Evolutionary conservation across 2,329 filamentous ascomycete species (phyloP), one percentile per base, ranked within the genome.

Genomic region (Stromatinia cepivora): DNA sequence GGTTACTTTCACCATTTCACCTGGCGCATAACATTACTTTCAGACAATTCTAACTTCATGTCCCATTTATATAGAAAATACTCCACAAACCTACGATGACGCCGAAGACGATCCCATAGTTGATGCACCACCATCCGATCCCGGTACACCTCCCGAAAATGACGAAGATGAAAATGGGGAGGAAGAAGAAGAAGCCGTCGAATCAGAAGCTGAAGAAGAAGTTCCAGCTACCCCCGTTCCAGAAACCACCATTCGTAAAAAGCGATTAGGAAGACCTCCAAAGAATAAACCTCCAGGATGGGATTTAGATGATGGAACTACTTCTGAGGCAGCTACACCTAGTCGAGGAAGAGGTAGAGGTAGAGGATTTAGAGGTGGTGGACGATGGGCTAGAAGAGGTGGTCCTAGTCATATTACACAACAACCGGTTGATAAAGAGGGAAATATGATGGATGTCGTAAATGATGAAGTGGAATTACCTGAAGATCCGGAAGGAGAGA

Each of bases 391-490:
- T n/a, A 82, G 87, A 70, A 85, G 87, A 11, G 84, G 87, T 6
- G 92, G 82, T 80, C 87, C 89, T 20, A 89, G 90, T 52, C 92
- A 94, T 76, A 89, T 92, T 62, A 92, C 90, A 1, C 88, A 93
- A 77, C 92, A 97, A 71, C 89, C 93, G 7, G 90, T 97, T 71
- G 95, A 98, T 80, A 96, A 96, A 77, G 93, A 97, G 76, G 95
- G 95, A 65, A 97, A 93, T 70, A 89, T 93, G 81, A 90, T 94
- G 81, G 91, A 95, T 77, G 94, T 99, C 69, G 86, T 93, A 71
- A 87, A 97, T 77, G 95, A 99, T 76, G 95, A 99, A 82, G 92
- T 97, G 57, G 91, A 90, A 46, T 84, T 99, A 57, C 92, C 94
- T 0, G 91, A 94, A 73, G 94, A 98, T 75, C 81, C 89, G 1